Base-by-base conservation (phyloP, 176 grass and related monocot species). In the Triticum dicoccoides region DNA sequence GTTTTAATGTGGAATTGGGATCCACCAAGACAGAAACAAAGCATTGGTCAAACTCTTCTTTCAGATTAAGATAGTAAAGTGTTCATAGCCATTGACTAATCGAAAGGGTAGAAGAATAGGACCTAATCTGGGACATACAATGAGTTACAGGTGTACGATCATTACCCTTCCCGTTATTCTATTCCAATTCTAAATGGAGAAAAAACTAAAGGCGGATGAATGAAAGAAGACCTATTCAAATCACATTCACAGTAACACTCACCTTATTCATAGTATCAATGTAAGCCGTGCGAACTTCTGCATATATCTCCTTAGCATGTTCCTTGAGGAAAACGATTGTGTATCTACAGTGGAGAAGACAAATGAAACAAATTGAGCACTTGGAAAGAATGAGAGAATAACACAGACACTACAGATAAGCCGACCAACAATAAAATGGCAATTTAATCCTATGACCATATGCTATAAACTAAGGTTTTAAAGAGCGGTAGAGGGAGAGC, bases 251-350 rank as follows among this genome's bases (percentile, higher is more conserved):
- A 56, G 76, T 66, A 67, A 44, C 29, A 83, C 70, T 89, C 90
- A 98, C 97, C 97, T 96, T 98, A 77, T 96, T 98, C 97, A 98
- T 98, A 45, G 97, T 98, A 86, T 98, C 97, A 81, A 98, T 89
- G 94, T 98, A 98, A 49, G 90, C 97, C 14, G 90, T 90, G 64
- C 87, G 94, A 87, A 98, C 92, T 90, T 98, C 97, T n/a, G 71
- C 82, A 88, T 96, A 98, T 83, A 98, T 98, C 87, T 96, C 97
- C 85, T 96, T 96, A 91, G 93, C 92, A 92, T 98, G 97, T 85
- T 96, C 94, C 90, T 96, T 98, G 5, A 98, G 94, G 38, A 96
- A 96, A 83, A 69, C 86, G 64, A 98, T 91, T 72, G 89, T 88
- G 85, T 92, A 98, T 71, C 97, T 98, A 80, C n/a, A 85, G 23